Evolutionary conservation across 2,329 filamentous ascomycete genomes (phyloP).

Genomic region (Colletotrichum tropicicola): DNA sequence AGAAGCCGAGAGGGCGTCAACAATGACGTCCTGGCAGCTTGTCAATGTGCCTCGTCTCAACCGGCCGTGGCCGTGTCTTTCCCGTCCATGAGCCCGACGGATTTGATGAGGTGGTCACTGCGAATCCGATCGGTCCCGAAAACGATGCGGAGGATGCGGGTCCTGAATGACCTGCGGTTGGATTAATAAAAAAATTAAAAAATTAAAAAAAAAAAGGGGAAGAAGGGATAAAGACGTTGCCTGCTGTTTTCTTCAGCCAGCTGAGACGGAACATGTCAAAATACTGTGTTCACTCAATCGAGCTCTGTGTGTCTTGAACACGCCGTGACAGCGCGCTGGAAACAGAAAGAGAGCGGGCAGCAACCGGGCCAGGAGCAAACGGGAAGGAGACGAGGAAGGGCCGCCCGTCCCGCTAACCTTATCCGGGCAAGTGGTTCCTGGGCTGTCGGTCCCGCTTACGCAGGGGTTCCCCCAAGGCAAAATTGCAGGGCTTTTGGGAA

Average conservation of each 20-base stretch:
- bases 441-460: background rate
- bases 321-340: background rate
- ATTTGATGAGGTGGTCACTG: constrained; percentile 3
- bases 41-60: background rate
- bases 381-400: background rate
- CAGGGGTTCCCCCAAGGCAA: constrained; percentile 11
- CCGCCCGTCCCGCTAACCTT: constrained; percentile 8
- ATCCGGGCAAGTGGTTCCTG: constrained; percentile 19
- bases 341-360: background rate
- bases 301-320: background rate
- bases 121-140: background rate
- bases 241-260: constrained; percentile 1
- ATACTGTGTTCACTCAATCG: constrained; percentile 1
- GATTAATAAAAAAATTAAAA: too few species aligned
- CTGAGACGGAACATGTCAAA: constrained; percentile 12
- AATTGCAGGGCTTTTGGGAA: background rate
- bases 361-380: background rate
- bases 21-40: constrained; percentile 6
- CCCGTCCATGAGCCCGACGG: background rate
- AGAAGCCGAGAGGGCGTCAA: background rate
- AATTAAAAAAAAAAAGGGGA: background rate
- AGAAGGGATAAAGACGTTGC: background rate
- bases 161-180: background rate
- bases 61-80: constrained; percentile 3
- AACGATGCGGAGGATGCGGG: background rate